Evolutionary conservation across 2,329 filamentous ascomycete genomes (phyloP).

Genomic region (Hypoxylon sp.): DNA sequence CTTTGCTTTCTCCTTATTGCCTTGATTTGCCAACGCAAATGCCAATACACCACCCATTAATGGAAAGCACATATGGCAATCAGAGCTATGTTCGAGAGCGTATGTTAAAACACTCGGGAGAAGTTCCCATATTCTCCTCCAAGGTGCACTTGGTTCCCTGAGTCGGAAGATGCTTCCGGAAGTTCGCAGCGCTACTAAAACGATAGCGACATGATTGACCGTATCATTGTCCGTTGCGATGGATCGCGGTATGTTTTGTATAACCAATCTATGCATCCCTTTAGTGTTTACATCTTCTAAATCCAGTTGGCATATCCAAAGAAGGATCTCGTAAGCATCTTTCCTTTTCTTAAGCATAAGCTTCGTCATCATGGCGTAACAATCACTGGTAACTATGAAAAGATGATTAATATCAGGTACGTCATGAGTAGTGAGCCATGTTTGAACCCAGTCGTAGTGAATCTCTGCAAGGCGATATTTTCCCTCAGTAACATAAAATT

Average conservation of each 20-base stretch:
- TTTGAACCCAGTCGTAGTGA: neutral
- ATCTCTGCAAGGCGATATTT: neutral
- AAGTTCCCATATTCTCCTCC: neutral
- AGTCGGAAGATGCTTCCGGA: neutral
- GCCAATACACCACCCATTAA: neutral
- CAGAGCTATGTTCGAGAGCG: neutral
- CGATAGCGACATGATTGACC: neutral
- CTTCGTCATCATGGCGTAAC: neutral
- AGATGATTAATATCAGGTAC: too few species aligned
- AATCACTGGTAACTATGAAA: neutral
- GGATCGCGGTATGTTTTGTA: neutral
- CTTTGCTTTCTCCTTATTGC: neutral
- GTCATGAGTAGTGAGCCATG: neutral
- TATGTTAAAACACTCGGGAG: neutral
- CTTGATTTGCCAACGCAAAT: neutral
- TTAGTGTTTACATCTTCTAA: neutral
- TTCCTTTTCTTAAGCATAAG: neutral
- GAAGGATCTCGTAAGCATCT: neutral
- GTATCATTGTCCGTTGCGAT: neutral
- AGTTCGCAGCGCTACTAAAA: too few species aligned
- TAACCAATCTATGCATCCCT: neutral
- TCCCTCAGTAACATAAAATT: neutral
- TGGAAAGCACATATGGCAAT: neutral
- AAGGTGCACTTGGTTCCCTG: too few species aligned
- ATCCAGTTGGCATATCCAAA: neutral